Percentiles rank a stretch among this genome's conserved stretches.
Conservation (phyloP, 129 eudicot species). For the Oenanthe sinensis region DNA sequence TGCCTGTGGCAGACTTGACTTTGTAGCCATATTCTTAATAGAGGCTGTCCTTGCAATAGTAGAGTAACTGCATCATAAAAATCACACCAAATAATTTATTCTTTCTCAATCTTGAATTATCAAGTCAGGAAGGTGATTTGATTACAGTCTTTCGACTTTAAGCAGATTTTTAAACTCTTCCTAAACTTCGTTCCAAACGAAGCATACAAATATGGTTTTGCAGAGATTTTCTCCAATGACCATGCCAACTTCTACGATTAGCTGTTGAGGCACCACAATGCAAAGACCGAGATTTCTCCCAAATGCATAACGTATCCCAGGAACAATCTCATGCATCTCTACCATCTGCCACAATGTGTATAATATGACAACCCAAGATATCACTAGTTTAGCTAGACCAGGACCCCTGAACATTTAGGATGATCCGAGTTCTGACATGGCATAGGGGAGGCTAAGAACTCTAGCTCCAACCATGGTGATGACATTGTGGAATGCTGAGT, state of each 20-base stretch:
- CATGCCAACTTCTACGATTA: conserved; percentile 36
- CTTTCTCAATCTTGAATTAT: too few relatives aligned
- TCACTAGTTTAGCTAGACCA: conserved; percentile 27
- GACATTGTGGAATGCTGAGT: conserved; percentile 51
- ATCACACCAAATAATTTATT: too few relatives aligned
- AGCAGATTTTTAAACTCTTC: background rate
- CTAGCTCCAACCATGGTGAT: conserved; percentile 43
- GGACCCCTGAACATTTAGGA: conserved; percentile 31
- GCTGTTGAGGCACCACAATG: conserved; percentile 48
- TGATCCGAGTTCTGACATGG: conserved; percentile 41
- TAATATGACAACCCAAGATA: conserved; percentile 36
- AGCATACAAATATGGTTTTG: background rate
- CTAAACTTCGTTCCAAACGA: background rate
- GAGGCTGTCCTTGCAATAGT: too few relatives aligned
- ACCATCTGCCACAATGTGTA: conserved; percentile 50
- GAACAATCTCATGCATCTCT: conserved; percentile 41
- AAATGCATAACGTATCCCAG: conserved; percentile 44
- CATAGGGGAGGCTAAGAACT: conserved; percentile 41
- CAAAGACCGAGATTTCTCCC: conserved; percentile 45
- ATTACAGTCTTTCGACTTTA: too few relatives aligned
- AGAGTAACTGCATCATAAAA: too few relatives aligned
- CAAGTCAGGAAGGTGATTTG: too few relatives aligned
- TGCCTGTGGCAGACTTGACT: too few relatives aligned
- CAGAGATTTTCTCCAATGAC: conserved; percentile 41
- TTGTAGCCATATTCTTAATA: too few relatives aligned